Base-by-base conservation (phyloP, 495 filamentous ascomycete genomes). In the Penicillium simplicissimum region DNA sequence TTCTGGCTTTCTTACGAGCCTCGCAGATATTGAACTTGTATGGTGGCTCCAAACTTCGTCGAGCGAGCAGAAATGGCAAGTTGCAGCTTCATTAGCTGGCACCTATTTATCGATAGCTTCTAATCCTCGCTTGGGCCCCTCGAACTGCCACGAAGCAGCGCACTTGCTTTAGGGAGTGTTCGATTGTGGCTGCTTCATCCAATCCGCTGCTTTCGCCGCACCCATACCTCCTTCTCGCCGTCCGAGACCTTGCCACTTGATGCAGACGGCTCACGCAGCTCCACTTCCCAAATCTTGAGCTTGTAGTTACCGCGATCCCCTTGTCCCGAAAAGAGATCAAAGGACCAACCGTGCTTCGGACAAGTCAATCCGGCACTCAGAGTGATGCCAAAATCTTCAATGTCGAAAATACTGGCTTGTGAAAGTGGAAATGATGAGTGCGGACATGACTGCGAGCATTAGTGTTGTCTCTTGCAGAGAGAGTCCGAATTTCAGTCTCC, bases 291-390 rank as follows among this genome's bases (percentile, higher is more conserved):
- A 35, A 82, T 68, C 55, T 82, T 82, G 19, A 87, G 72, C 66
- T 74, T 79, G 64, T 87, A 87, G 58, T 75, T 85, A n/a, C 79
- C 82, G 1, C 82, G 79, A 58, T 87, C 85, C 5, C 75, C 75
- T 59, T 71, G 70, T 3, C 85, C 85, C 0, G 84, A 79, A 57
- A 82, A 81, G 25, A 87, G 62, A 66, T 87, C 85, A 68, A 87
- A 87, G 0, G 84, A 85, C 85, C 85, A 87, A 38, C 73, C 78
- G 61, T 87, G 84, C 63, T 87, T 86, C 1, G 84, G 83, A 64
- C 85, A 87, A 8, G 80, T 83, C 15, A 87, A 71, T 0, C 85
- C 85, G 2, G 80, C 73, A 38, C 74, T 77, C 7, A 78, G 67
- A 1, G 62, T 61, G 58, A 78, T 67, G 11, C 85, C 85, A 58